Percentiles rank a stretch among this genome's conserved stretches.
Conservation (phyloP, 164 flowering plant genomes). For the Brasenia schreberi region DNA sequence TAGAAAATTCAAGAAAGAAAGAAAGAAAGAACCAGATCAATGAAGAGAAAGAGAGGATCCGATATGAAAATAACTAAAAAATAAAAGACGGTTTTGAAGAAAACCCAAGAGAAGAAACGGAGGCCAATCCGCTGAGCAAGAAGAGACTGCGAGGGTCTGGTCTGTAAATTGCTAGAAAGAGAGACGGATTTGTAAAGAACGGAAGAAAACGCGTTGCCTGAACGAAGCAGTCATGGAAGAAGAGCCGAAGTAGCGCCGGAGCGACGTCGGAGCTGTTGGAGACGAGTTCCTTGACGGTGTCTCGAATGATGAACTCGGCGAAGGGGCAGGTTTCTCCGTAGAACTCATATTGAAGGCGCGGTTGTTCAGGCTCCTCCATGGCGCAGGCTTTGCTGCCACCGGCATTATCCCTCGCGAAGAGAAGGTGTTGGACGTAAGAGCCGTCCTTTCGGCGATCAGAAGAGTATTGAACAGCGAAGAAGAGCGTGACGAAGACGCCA, state of each 20-base stretch:
- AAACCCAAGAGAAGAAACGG: no score
- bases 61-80: no score
- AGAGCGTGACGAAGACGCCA: no score
- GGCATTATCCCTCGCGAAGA: neutral
- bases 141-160: no score
- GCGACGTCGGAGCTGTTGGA: conserved; percentile 12
- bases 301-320: conserved; percentile 26
- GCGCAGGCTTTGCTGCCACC: neutral
- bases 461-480: neutral
- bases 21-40: no score
- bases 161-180: no score
- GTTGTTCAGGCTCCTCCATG: neutral
- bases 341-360: conserved; percentile 27
- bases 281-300: conserved; percentile 8
- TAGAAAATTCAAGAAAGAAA: no score
- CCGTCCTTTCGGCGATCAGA: neutral
- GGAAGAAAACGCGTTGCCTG: conserved; percentile 11
- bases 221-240: conserved; percentile 51
- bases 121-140: no score
- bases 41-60: no score
- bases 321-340: conserved; percentile 34
- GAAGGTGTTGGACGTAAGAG: neutral
- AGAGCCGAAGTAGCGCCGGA: conserved; percentile 33
- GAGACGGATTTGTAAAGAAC: no score
- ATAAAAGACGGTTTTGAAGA: no score